Percentiles rank a stretch among this genome's conserved stretches.
Evolutionary conservation across 768 basidiomycete species (phyloP).

Genomic region (Rhodocollybia butyracea): DNA sequence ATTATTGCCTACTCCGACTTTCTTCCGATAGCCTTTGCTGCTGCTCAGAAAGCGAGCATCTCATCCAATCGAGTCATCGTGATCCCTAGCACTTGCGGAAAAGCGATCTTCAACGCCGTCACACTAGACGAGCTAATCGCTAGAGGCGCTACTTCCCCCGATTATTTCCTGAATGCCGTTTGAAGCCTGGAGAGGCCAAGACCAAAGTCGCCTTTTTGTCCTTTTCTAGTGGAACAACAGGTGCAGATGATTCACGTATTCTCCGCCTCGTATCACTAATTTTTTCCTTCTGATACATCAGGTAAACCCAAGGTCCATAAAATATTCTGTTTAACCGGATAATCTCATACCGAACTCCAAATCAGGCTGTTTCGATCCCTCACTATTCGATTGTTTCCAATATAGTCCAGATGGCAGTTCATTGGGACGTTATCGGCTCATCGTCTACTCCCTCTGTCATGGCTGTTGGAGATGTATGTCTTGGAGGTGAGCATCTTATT

Average conservation of each 20-base stretch:
- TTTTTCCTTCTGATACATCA: not conserved
- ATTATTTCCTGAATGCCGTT: too few species aligned
- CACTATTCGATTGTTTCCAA: conserved; percentile 67
- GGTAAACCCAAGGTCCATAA: too few species aligned
- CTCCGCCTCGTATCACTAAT: not conserved
- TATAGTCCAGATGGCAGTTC: conserved; percentile 54
- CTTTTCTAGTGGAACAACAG: conserved; percentile 78
- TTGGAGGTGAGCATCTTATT: conserved; percentile 37
- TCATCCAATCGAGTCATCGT: too few species aligned
- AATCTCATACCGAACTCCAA: not conserved
- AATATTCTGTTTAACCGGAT: too few species aligned
- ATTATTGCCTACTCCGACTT: too few species aligned
- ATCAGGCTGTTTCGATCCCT: conserved; percentile 61
- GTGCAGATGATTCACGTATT: conserved; percentile 36
- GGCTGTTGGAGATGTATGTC: conserved; percentile 51
- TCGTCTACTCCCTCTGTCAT: conserved; percentile 31
- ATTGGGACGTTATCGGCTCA: conserved; percentile 45
- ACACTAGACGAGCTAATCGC: too few species aligned
- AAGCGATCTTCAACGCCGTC: too few species aligned
- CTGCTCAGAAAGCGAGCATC: too few species aligned
- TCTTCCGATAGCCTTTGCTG: too few species aligned
- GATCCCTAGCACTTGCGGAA: too few species aligned
- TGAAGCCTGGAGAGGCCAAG: conserved; percentile 61
- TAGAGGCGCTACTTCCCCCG: too few species aligned
- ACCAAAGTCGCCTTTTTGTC: conserved; percentile 62